Percentiles rank a stretch among this genome's conserved stretches.
These are phyloP conservation scores for Cladobotryum protrusum DNA, from an alignment of 2,329 filamentous ascomycete genomes.

Conservation along the genomic window DNA sequence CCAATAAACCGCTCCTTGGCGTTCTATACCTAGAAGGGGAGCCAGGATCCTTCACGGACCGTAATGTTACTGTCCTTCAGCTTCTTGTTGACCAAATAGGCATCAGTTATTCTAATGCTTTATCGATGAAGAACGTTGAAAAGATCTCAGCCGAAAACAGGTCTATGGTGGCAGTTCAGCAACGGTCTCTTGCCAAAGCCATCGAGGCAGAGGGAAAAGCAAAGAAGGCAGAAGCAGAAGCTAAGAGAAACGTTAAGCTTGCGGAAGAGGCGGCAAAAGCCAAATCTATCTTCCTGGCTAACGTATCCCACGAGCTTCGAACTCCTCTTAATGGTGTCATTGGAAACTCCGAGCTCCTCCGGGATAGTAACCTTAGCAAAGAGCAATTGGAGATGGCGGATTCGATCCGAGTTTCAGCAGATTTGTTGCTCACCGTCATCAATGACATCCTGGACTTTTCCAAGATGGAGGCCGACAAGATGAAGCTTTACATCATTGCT, in stretches of 20 bases:
- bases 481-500: constrained; percentile 70
- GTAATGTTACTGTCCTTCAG: constrained; percentile 60
- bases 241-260: constrained; percentile 71
- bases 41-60: constrained; percentile 70
- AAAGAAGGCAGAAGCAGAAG: constrained; percentile 68
- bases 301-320: constrained; percentile 74
- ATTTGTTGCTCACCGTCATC: constrained; percentile 84
- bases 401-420: constrained; percentile 78
- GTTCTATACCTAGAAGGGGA: constrained; percentile 71
- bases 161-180: constrained; percentile 72
- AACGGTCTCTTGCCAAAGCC: constrained; percentile 64
- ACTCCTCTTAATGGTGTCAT: constrained; percentile 85
- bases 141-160: constrained; percentile 73
- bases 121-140: constrained; percentile 64
- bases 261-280: constrained; percentile 79
- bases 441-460: constrained; percentile 96
- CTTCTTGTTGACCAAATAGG: constrained; percentile 74
- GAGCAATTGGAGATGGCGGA: constrained; percentile 83
- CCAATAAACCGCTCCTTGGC: constrained; percentile 62
- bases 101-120: constrained; percentile 63
- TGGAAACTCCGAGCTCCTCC: constrained; percentile 76
- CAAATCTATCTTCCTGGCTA: constrained; percentile 74
- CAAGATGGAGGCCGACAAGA: constrained; percentile 82
- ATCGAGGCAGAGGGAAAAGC: constrained; percentile 69
- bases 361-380: constrained; percentile 66